A percentile compares a stretch with the other conserved stretches of the same genome.
phyloP scores from a whole-genome alignment of 306 rosid genomes.

The Medicago arabica region DNA sequence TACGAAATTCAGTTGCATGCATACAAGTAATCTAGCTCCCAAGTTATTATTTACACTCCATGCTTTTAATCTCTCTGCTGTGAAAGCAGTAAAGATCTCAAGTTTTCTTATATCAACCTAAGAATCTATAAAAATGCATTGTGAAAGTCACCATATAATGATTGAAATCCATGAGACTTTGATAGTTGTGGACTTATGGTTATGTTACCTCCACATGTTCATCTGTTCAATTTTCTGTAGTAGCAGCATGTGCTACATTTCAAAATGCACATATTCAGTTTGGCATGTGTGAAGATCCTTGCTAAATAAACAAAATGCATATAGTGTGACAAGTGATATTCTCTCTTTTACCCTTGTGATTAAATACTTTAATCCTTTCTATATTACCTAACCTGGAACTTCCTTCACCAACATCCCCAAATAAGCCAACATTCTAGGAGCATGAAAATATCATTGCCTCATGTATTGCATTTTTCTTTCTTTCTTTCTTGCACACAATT shows the following conservation, averaged over 20 bases:
- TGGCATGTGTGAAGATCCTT: not conserved
- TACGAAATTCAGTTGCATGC: not conserved
- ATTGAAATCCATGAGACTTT: not conserved
- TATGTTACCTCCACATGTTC: not conserved
- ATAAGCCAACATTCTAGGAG: conserved; percentile 27
- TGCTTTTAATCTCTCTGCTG: not conserved
- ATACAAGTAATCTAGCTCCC: not conserved
- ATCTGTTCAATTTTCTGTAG: not conserved
- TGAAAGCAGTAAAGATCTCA: not conserved
- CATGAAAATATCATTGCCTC: conserved; percentile 37
- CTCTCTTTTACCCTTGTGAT: not conserved
- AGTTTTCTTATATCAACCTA: not conserved
- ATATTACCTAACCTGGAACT: not conserved
- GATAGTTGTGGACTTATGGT: not conserved
- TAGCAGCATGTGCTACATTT: conserved; percentile 17
- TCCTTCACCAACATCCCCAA: conserved; percentile 1
- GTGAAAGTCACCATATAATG: not conserved
- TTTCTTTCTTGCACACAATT: conserved; percentile 38
- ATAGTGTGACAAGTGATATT: not conserved
- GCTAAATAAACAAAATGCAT: not conserved
- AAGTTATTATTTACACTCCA: not conserved
- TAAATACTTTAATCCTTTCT: not conserved
- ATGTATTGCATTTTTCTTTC: not conserved
- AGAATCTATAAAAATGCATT: not conserved
- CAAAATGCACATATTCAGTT: conserved; percentile 5